Evolutionary conservation across 345 rosid genomes (phyloP), one percentile per base, ranked within the genome.

Genomic region (Geranium brycei): DNA sequence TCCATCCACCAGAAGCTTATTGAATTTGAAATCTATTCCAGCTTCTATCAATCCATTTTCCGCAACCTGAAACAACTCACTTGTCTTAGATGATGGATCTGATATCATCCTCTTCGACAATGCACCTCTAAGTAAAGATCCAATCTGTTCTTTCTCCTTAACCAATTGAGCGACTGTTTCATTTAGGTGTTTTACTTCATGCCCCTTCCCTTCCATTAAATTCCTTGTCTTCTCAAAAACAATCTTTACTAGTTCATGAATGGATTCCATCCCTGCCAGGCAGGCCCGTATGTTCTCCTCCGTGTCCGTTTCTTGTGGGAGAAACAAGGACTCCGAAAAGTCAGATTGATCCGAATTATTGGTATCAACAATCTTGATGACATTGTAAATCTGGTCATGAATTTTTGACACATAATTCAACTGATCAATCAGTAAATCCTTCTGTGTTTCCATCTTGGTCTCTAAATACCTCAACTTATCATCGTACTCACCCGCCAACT

Each of bases 191-290:
- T 77, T 87, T 67, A 83, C 68, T 73, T 88, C 86, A 58, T 28
- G 76, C 70, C 64, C 82, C 75, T 81, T 95, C 79, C 83, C 87
- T 69, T 82, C 90, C 47, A 87, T 76, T 62, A 81, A 69, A 82
- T 75, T 78, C 65, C 74, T 78, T 18, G 90, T 66, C 75, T 88
- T 95, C 73, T 69, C 82, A 70, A 75, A 73, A 67, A 87, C 81
- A 61, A 87, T 79, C 73, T 76, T 76, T n/a, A 81, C 73, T 61
- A 95, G 72, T 75, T 88, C 88, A 13, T 77, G 71, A 60, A 91
- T 81, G 55, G 97, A 95, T 63, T 91, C 97, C 97, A 83, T 81
- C 68, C 97, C 99, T 1, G 97, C 97, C 70, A 88, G 73, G 28
- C 88, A 87, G 63, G 97, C 97, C 53, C 91, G 89, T 19, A 91